Evolutionary conservation across 495 filamentous ascomycete genomes (phyloP).

Genomic region (Trichoderma asperelloides): DNA sequence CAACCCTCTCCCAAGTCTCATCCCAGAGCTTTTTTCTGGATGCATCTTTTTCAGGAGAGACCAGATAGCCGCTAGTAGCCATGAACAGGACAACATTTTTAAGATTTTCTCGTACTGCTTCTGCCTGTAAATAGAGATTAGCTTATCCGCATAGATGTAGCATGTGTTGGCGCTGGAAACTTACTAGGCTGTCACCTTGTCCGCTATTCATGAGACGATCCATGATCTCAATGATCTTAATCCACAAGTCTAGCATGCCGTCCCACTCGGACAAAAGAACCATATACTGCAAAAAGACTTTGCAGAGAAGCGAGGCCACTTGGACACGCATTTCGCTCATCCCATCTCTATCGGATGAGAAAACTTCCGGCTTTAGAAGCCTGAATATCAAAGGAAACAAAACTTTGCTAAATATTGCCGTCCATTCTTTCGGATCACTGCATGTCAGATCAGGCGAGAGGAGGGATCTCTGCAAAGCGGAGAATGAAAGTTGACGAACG

Average conservation of each 20-base stretch:
- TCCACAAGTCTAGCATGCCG: conserved; percentile 90
- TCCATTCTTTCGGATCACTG: conserved; percentile 80
- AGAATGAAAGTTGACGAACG: conserved; percentile 79
- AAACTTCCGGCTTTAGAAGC: conserved; percentile 90
- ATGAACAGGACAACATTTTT: conserved; percentile 98
- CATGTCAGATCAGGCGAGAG: conserved; percentile 71
- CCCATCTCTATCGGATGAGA: conserved; percentile 80
- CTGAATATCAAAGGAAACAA: conserved; percentile 88
- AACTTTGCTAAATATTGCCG: conserved; percentile 86
- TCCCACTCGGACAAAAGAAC: conserved; percentile 75
- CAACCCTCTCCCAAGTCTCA: conserved; percentile 81
- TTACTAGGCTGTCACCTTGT: conserved; percentile 79
- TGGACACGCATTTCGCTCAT: conserved; percentile 96
- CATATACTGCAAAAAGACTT: conserved; percentile 91
- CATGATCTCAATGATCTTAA: conserved; percentile 88
- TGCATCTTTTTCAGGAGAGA: conserved; percentile 55
- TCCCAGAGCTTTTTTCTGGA: conserved; percentile 56
- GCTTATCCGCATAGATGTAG: background rate
- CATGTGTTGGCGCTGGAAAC: conserved; percentile 20
- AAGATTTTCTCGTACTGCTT: conserved; percentile 88
- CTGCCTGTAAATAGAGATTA: conserved; percentile 49
- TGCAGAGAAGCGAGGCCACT: conserved; percentile 83
- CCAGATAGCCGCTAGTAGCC: conserved; percentile 79
- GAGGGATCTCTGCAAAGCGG: conserved; percentile 77
- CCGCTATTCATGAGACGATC: conserved; percentile 95